Evolutionary conservation across 345 rosid species (phyloP).

Genomic region (Pistacia atlantica): DNA sequence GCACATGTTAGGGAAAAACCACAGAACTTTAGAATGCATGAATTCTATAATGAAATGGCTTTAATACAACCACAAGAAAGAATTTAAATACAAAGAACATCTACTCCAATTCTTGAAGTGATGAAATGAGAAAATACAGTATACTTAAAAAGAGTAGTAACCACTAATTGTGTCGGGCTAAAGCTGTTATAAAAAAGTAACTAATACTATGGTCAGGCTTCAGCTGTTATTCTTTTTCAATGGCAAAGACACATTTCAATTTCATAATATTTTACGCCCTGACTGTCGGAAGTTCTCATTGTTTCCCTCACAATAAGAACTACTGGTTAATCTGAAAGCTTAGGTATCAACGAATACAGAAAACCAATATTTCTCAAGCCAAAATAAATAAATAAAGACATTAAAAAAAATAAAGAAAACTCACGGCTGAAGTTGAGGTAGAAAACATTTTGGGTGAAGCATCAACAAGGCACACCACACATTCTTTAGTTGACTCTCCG

Average conservation of each 20-base stretch:
- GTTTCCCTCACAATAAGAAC: neutral
- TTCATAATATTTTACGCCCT: neutral
- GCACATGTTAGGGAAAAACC: no score
- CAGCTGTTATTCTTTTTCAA: neutral
- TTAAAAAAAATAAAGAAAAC: neutral
- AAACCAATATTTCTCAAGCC: neutral
- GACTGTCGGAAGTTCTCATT: neutral
- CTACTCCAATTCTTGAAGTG: neutral
- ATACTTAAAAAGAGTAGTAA: no score
- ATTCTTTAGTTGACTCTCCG: slow-evolving; percentile 67
- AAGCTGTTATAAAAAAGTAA: neutral
- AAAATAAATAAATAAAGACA: neutral
- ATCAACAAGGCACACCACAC: slow-evolving; percentile 72
- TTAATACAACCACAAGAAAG: neutral
- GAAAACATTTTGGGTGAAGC: slow-evolving; percentile 90
- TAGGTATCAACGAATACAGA: neutral
- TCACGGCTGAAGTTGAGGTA: slow-evolving; percentile 54
- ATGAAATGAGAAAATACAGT: neutral
- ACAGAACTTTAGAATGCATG: no score
- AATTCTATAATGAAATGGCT: no score
- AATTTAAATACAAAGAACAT: neutral
- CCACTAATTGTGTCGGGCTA: neutral
- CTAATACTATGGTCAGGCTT: neutral
- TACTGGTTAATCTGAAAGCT: neutral
- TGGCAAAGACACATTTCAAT: neutral